A percentile compares a stretch with the other conserved stretches of the same genome.
phyloP scores from a whole-genome alignment of 169 alveolate genomes.

The Prorocentrum cordatum region DNA sequence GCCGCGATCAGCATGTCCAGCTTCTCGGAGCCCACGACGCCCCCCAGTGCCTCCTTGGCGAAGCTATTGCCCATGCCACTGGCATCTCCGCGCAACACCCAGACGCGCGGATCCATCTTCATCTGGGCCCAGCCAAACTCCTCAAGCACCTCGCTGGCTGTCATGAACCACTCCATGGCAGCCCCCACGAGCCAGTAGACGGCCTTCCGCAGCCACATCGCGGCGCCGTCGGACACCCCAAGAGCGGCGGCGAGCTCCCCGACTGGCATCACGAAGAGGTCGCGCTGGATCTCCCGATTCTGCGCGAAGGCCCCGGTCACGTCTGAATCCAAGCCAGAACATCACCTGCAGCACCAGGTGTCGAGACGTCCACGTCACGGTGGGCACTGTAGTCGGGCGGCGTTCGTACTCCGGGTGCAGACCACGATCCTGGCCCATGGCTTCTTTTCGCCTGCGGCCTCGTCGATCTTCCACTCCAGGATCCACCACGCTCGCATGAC shows the following conservation, averaged over 20 bases:
- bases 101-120: neutral
- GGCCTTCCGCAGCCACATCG: neutral
- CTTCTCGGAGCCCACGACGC: no score
- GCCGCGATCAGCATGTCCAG: no score
- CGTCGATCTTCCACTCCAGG: conserved; percentile 1
- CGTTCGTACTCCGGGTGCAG: neutral
- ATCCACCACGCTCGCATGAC: conserved; percentile 31
- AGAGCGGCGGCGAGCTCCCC: neutral
- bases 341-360: neutral
- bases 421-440: neutral
- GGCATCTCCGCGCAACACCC: neutral
- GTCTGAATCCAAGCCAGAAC: neutral
- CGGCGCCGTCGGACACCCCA: neutral
- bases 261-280: neutral
- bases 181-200: neutral
- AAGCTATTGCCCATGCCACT: no score
- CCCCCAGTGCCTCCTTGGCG: no score
- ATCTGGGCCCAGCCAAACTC: neutral
- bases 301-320: conserved; percentile 1
- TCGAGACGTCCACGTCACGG: neutral
- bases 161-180: neutral
- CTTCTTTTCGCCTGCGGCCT: neutral
- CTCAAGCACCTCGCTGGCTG: neutral
- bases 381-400: neutral
- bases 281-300: neutral